Percentiles rank a stretch among this genome's conserved stretches.
phyloP scores from a whole-genome alignment of 2,329 filamentous ascomycete genomes.

The Xylariaceae sp. region DNA sequence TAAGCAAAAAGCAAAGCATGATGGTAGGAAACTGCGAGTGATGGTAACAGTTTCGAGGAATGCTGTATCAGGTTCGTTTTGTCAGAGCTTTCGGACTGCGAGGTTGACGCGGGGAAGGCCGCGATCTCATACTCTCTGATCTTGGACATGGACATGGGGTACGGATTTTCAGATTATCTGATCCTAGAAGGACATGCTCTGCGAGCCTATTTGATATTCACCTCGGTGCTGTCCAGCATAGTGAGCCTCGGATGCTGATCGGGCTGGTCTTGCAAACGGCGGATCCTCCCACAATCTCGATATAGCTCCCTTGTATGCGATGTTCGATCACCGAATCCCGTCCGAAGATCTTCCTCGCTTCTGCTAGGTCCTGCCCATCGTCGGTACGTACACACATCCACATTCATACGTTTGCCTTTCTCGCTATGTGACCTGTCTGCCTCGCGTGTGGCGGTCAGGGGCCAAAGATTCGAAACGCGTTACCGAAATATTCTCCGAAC shows the following conservation, averaged over 20 bases:
- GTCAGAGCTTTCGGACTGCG: background rate
- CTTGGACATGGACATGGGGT: no score
- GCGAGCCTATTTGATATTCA: background rate
- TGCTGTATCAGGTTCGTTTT: background rate
- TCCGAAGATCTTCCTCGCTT: background rate
- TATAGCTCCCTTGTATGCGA: background rate
- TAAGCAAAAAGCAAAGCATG: no score
- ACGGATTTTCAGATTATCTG: no score
- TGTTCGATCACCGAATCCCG: background rate
- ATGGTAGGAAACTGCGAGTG: no score
- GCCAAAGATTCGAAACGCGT: constrained; percentile 1
- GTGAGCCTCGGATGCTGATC: background rate
- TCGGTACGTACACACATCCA: no score
- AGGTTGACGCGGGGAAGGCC: no score
- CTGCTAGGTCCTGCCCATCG: background rate
- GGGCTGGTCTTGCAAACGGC: background rate
- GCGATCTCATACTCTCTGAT: background rate
- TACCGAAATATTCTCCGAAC: background rate
- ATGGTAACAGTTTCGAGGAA: no score
- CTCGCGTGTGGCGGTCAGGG: background rate
- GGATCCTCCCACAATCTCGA: background rate
- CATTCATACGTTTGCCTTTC: no score
- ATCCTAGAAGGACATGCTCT: no score
- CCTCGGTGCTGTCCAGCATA: background rate
- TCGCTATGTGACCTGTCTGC: no score